Evolutionary conservation across 768 basidiomycete species (phyloP).

Genomic region (Kwoniella europaea): DNA sequence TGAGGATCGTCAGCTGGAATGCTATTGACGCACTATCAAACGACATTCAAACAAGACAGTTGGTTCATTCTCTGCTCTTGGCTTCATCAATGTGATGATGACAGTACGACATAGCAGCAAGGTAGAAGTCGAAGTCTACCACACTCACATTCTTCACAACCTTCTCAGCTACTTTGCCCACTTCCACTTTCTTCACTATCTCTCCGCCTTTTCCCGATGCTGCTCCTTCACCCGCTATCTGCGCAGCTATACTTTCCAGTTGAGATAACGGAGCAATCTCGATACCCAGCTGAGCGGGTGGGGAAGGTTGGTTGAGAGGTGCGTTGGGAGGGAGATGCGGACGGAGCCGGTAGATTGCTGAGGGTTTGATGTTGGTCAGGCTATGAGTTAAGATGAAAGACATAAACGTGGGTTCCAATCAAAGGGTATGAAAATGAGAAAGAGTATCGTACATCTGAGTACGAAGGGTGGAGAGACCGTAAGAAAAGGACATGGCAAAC

Average conservation of each 20-base stretch:
- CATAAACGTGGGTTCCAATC: too few relatives aligned
- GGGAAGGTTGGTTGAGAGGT: constrained; percentile 3
- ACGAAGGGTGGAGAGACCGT: neutral
- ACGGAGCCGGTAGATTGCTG: constrained; percentile 52
- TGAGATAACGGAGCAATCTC: constrained; percentile 49
- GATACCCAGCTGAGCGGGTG: constrained; percentile 53
- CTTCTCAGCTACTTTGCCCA: constrained; percentile 55
- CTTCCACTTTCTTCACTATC: constrained; percentile 40
- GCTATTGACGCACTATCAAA: too few relatives aligned
- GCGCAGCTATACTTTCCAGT: constrained; percentile 35
- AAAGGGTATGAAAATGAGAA: too few relatives aligned
- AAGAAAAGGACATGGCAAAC: constrained; percentile 8
- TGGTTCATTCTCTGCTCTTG: too few relatives aligned
- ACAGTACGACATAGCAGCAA: neutral
- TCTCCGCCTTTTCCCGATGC: constrained; percentile 37
- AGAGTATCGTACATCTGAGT: too few relatives aligned
- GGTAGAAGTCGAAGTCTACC: too few relatives aligned
- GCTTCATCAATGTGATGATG: neutral
- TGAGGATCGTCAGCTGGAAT: neutral
- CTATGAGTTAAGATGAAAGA: constrained; percentile 11
- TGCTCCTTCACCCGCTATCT: constrained; percentile 1
- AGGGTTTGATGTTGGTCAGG: constrained; percentile 52
- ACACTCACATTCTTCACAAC: constrained; percentile 58
- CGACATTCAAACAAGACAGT: too few relatives aligned
- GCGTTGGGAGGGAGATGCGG: constrained; percentile 38